phyloP scores from a whole-genome alignment of 1,284 basidiomycete species.

The Ceratobasidium sp. region DNA sequence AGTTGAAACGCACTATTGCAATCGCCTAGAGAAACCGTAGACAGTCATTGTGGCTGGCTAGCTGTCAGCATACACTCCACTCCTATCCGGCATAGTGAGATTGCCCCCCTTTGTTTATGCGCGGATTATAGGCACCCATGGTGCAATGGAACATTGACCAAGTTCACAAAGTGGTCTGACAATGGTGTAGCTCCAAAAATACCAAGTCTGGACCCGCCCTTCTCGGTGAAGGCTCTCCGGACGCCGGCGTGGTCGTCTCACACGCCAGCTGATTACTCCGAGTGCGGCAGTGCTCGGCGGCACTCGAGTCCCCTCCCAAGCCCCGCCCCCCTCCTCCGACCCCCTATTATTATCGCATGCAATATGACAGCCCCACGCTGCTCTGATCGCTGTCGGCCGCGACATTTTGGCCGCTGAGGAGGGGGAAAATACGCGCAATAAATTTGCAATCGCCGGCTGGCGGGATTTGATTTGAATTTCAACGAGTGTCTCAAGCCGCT shows the following conservation, averaged over 20 bases:
- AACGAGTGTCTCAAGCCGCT: slow-evolving; percentile 19
- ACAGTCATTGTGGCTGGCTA: slow-evolving; percentile 2
- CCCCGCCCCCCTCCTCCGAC: neutral
- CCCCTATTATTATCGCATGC: slow-evolving; percentile 5
- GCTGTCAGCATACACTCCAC: slow-evolving; percentile 23
- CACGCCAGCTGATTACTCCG: slow-evolving; percentile 12
- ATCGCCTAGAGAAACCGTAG: slow-evolving; percentile 25
- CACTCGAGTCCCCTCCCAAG: neutral
- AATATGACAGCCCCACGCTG: slow-evolving; percentile 1
- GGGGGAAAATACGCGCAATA: neutral
- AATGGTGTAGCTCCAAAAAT: slow-evolving; percentile 16
- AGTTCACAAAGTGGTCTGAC: slow-evolving; percentile 22
- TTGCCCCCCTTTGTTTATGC: slow-evolving; percentile 14
- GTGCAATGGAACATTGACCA: slow-evolving; percentile 15
- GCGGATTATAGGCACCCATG: slow-evolving; percentile 39
- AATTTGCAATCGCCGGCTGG: slow-evolving; percentile 27
- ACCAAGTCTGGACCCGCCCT: slow-evolving; percentile 14
- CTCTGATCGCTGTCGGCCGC: slow-evolving; percentile 15
- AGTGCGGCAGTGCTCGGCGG: slow-evolving; percentile 30
- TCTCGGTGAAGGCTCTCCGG: neutral
- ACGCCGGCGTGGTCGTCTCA: slow-evolving; percentile 7
- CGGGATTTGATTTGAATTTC: slow-evolving; percentile 42
- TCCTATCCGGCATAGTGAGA: slow-evolving; percentile 5
- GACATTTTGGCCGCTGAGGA: slow-evolving; percentile 40
- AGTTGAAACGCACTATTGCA: slow-evolving; percentile 38